Base-by-base conservation (phyloP, 768 basidiomycete genomes). In the Mycena latifolia region DNA sequence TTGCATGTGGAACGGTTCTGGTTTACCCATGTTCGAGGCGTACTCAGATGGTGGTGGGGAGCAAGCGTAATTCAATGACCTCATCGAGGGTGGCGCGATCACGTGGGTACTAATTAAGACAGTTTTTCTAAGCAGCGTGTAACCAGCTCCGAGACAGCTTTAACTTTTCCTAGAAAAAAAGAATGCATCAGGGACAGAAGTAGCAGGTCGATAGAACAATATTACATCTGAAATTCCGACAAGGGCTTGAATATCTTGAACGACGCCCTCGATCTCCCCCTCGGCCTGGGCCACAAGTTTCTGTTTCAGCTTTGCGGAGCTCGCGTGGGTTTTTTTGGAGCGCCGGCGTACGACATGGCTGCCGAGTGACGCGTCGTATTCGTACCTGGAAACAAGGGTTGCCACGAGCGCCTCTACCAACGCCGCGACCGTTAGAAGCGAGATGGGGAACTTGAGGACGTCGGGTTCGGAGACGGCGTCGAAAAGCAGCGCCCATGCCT, bases 401-500 rank as follows among this genome's bases (percentile, higher is more conserved):
- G 77, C 70, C 8, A 81, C 52, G 20, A 88, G 72, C 4, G 83
- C 80, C 2, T 86, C 82, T 10, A 86, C 71, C 2, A 92, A 70
- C 3, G 86, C 85, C 11, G 83, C 82, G 0, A 80, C 82, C 0
- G 90, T 88, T 15, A 91, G 81, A 17, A 86, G 71, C 17, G 86
- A 86, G 15, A 88, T 66, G 4, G 85, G 83, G 70, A 84, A 88
- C 51, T 77, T 81, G 57, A 88, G 73, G 48, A 88, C 77, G 55
- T 88, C 86, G 5, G 84, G 81, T 65, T 86, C 90, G 90, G 52
- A 57, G 25, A 86, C 69, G 24, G 81, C 79, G 15, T 77, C 75
- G 54, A 82, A 84, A n/a, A 92, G 74, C 47, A 73, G 73, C 8
- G 77, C 72, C 90, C 90, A 91, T 1, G 83, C 79, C 61, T 82